phyloP scores from a whole-genome alignment of 1,139 yeast species.

The Saccharomyces hybrid region DNA sequence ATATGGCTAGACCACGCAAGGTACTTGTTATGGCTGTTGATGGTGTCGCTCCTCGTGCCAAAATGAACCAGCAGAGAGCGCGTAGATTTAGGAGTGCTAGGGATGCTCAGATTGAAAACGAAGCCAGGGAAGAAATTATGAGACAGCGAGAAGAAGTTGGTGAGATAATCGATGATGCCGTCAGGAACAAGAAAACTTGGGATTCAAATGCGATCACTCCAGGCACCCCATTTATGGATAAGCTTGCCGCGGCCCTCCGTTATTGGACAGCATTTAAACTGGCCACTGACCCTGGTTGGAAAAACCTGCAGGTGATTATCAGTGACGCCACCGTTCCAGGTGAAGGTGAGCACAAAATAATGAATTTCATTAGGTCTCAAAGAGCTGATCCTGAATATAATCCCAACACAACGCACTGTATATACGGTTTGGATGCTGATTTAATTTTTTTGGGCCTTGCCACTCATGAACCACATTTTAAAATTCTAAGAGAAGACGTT shows the following conservation, averaged over 20 bases:
- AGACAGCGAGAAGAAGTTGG: slow-evolving; percentile 46
- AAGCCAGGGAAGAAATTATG: slow-evolving; percentile 50
- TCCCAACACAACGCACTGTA: slow-evolving; percentile 86
- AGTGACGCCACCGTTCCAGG: slow-evolving; percentile 98
- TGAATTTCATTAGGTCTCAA: slow-evolving; percentile 84
- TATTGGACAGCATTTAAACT: slow-evolving; percentile 89
- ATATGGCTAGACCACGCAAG: slow-evolving; percentile 92
- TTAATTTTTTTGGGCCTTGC: slow-evolving; percentile 91
- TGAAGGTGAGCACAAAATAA: slow-evolving; percentile 97
- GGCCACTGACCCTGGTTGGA: slow-evolving; percentile 87
- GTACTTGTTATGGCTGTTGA: slow-evolving; percentile 92
- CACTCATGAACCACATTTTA: slow-evolving; percentile 94
- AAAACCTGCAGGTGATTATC: slow-evolving; percentile 68
- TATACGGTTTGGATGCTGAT: slow-evolving; percentile 97
- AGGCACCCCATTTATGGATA: slow-evolving; percentile 96
- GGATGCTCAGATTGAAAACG: slow-evolving; percentile 71
- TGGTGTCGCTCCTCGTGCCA: slow-evolving; percentile 98
- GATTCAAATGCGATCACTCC: slow-evolving; percentile 98
- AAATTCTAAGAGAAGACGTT: slow-evolving; percentile 91
- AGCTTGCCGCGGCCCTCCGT: slow-evolving; percentile 69
- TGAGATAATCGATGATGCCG: slow-evolving; percentile 55
- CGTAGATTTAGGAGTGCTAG: slow-evolving; percentile 93
- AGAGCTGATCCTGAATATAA: slow-evolving; percentile 79
- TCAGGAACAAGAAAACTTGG: slow-evolving; percentile 47
- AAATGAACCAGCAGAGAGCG: slow-evolving; percentile 96